Base-by-base conservation (phyloP, 2,329 filamentous ascomycete species). In the Cadophora sp. region DNA sequence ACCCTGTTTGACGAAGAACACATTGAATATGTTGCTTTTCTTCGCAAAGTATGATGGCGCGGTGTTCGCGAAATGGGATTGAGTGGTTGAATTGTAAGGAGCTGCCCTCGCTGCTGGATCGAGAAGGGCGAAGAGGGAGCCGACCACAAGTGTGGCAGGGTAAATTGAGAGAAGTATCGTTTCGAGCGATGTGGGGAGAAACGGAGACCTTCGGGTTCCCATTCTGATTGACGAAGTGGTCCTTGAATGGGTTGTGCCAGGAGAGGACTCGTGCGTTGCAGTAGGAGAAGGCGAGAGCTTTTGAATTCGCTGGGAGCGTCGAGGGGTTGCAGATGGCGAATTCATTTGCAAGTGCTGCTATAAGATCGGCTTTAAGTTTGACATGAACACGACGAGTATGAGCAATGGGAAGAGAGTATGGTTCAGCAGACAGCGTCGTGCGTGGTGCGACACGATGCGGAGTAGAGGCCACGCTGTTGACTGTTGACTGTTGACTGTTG, bases 1-100 rank as follows among this genome's bases (percentile, higher is more conserved):
- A 69, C 95, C 95, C 64, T 92, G 85, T 84, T 99, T 99, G 76
- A 99, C 96, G 77, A 98, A 99, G 75, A 94, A 87, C 58, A 92
- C 80, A 78, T 99, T 99, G 86, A 98, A 92, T 63, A 97, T 75
- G 81, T 99, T 99, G 79, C 89, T 86, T 81, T 99, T 99, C 75
- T 91, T 91, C 58, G 96, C 95, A 79, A 99, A 99, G 83, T 98
- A 99, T 78, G 86, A 91, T 2, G 92, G 92, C 62, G 91, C 87
- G 4, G 84, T 79, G 79, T 83, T 81, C 58, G 83, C 84, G 3
- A 83, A 80, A 80, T 92, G 91, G 14, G 91, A 86, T 77, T 94
- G 91, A 27, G 85, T 79, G 50, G 81, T 76, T 2, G 83, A 79
- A 71, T 89, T 87, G 83, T 93, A 93, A 3, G 87, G 84, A 1